Base-by-base conservation (phyloP, 306 rosid genomes). In the Ziziphus jujuba region DNA sequence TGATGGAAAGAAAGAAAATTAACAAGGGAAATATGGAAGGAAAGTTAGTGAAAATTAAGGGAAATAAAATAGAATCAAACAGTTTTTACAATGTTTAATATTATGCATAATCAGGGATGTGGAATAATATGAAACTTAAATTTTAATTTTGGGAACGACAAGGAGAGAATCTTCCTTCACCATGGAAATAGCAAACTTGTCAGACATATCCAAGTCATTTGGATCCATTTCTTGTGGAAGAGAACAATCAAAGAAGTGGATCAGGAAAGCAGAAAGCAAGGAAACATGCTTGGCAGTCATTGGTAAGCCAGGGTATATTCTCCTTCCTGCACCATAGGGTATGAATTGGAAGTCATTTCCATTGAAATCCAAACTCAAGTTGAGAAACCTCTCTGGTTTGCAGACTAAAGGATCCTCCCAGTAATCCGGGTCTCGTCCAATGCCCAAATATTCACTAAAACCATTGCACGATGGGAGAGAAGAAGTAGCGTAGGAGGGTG, bases 271-370 rank as follows among this genome's bases (percentile, higher is more conserved):
- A 28, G 74, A 35, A 44, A 69, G 3, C 19, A 73, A 55, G 15
- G 52, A 45, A n/a, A 74, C 66, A 14, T 35, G 50, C 44, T 20
- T 53, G 0, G 59, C 10, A 69, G 75, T 79, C 75, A 79, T 54
- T 9, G 76, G 69, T 52, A 73, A 5, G 11, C 83, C 83, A 7
- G 79, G 83, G 24, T 56, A 79, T 1, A 73, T 63, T 47, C 83
- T 73, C 62, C 83, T 74, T 51, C 83, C 79, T 0, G 71, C 31
- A 5, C 79, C 75, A 16, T 73, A 73, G 1, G 79, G 72, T 3
- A 79, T 20, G 54, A 47, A 73, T 54, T 74, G 68, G 24, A 59
- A 79, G 45, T 69, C 72, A 9, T 53, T 59, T 3, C 79, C 83
- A 59, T 69, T 73, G 36, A 44, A 73, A 20, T 79, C 79, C 48